phyloP scores from a whole-genome alignment of 2,329 filamentous ascomycete species.

The Aaosphaeria arxii region DNA sequence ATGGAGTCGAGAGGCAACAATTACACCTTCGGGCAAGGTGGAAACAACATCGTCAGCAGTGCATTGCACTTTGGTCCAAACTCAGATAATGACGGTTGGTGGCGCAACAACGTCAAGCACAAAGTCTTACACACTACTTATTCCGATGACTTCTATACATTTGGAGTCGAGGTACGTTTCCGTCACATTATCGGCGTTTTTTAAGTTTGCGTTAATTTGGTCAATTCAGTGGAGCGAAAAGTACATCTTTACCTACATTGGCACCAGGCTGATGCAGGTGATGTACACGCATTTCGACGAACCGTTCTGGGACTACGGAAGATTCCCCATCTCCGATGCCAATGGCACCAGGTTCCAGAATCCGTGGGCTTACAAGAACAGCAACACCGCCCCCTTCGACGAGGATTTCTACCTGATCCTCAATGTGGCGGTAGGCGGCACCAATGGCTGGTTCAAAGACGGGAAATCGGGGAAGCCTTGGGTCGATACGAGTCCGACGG shows the following conservation, averaged over 20 bases:
- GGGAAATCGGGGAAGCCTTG: constrained; percentile 71
- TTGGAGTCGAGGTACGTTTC: constrained; percentile 61
- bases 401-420: constrained; percentile 73
- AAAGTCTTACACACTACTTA: constrained; percentile 73
- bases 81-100: constrained; percentile 71
- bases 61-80: constrained; percentile 81
- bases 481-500: constrained; percentile 65
- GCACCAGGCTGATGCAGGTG: constrained; percentile 75
- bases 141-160: constrained; percentile 67
- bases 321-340: constrained; percentile 60
- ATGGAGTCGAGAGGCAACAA: constrained; percentile 80
- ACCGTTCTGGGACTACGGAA: constrained; percentile 66
- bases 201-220: not conserved
- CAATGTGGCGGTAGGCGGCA: constrained; percentile 72
- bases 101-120: constrained; percentile 77
- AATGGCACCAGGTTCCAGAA: constrained; percentile 66
- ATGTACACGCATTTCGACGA: constrained; percentile 71
- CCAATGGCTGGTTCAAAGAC: constrained; percentile 82
- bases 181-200: not conserved
- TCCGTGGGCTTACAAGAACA: constrained; percentile 62
- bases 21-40: constrained; percentile 70
- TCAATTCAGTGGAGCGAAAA: constrained; percentile 68
- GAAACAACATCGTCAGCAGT: constrained; percentile 77
- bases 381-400: constrained; percentile 69
- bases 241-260: constrained; percentile 84